Evolutionary conservation across 148 eudicot species (phyloP).

Genomic region (Cornus suecica): DNA sequence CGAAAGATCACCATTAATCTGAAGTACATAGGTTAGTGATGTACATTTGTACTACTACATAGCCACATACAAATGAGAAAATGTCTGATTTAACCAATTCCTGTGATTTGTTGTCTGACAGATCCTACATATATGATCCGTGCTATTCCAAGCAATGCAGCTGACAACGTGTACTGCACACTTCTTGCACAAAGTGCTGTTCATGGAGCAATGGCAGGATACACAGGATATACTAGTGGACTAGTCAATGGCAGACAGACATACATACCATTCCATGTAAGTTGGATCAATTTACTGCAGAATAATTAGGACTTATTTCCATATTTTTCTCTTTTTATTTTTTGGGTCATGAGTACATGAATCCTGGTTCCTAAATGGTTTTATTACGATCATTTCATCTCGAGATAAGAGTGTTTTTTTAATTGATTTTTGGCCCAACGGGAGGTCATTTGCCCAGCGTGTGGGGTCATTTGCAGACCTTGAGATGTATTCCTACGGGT

Average conservation of each 20-base stretch:
- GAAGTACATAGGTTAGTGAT: constrained; percentile 43
- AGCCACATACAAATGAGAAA: neutral
- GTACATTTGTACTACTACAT: neutral
- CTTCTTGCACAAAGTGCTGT: constrained; percentile 25
- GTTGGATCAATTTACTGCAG: neutral
- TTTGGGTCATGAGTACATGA: neutral
- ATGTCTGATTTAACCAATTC: neutral
- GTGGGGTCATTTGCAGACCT: too few relatives aligned
- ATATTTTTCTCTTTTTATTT: neutral
- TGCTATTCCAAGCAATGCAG: constrained; percentile 27
- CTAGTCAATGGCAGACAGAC: constrained; percentile 26
- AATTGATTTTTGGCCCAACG: neutral
- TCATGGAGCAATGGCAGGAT: constrained; percentile 30
- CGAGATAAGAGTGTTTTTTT: neutral
- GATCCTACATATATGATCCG: constrained; percentile 31
- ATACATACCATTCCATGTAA: constrained; percentile 21
- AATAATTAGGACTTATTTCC: neutral
- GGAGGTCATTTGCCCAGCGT: too few relatives aligned
- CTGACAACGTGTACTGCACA: constrained; percentile 26
- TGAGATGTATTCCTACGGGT: neutral
- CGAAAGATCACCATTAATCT: constrained; percentile 34
- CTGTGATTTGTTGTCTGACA: constrained; percentile 2
- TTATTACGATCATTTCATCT: neutral
- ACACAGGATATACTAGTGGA: constrained; percentile 22
- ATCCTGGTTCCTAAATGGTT: neutral